phyloP scores from a whole-genome alignment of 352 stramenopile species.

The Bremia lactucae region DNA sequence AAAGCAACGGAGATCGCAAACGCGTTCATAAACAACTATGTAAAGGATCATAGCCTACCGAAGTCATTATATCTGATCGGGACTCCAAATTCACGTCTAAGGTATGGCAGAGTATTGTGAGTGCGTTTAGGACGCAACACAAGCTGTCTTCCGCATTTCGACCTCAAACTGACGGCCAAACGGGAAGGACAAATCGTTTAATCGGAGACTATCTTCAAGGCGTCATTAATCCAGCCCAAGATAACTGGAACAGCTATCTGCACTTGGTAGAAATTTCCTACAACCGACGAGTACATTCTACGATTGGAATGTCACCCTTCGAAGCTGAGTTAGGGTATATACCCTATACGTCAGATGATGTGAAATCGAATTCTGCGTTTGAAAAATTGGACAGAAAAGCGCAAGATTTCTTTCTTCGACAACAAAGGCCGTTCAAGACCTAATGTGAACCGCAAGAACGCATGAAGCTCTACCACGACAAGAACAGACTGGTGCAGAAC shows the following conservation, averaged over 20 bases:
- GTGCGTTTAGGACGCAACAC: no score
- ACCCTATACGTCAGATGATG: not conserved
- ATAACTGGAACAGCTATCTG: not conserved
- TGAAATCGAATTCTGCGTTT: not conserved
- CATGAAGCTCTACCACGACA: no score
- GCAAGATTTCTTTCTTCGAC: not conserved
- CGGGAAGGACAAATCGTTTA: not conserved
- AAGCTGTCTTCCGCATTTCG: no score
- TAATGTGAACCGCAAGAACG: no score
- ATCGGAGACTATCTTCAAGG: not conserved
- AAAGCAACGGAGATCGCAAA: no score
- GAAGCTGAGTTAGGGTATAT: not conserved
- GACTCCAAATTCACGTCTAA: no score
- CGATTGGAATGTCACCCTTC: not conserved
- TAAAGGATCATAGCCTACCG: no score
- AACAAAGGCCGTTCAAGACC: no score
- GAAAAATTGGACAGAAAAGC: not conserved
- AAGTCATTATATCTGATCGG: no score
- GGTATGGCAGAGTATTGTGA: no score
- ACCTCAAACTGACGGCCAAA: no score
- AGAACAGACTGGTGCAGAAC: no score
- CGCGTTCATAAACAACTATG: not conserved
- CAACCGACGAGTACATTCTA: not conserved
- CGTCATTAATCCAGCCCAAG: not conserved
- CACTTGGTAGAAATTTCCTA: not conserved